Conservation (phyloP, 768 basidiomycete species). For the Russula olivacea region DNA sequence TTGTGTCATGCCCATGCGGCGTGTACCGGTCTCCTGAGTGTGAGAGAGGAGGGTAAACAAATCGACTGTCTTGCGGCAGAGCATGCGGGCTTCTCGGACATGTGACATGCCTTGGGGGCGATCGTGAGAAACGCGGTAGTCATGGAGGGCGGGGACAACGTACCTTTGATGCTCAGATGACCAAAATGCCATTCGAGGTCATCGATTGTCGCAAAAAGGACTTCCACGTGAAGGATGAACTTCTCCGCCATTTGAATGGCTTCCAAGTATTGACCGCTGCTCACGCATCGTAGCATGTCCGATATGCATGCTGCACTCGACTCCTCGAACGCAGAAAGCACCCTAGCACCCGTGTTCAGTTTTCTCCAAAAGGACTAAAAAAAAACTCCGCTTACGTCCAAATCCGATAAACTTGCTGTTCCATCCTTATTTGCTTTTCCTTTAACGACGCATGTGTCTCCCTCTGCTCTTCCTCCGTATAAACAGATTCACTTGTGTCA, state of each 20-base stretch:
- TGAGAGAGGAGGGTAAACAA: constrained; percentile 94
- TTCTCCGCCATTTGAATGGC: constrained; percentile 98
- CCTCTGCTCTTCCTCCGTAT: constrained; percentile 69
- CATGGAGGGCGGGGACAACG: constrained; percentile 27
- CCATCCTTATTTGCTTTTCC: constrained; percentile 90
- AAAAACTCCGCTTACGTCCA: constrained; percentile 64
- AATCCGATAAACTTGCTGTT: constrained; percentile 95
- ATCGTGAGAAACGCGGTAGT: background rate
- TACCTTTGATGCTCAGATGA: constrained; percentile 78
- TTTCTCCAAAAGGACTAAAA: background rate
- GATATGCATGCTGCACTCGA: constrained; percentile 99
- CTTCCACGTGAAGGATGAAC: constrained; percentile 97
- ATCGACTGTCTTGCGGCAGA: constrained; percentile 98
- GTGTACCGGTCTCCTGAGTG: constrained; percentile 87
- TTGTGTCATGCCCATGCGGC: constrained; percentile 93
- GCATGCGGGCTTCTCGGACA: constrained; percentile 95
- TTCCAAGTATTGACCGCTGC: constrained; percentile 92
- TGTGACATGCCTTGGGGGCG: constrained; percentile 83
- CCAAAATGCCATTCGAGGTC: constrained; percentile 89
- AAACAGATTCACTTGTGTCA: constrained; percentile 41
- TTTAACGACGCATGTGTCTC: constrained; percentile 77
- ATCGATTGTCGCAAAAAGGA: constrained; percentile 94
- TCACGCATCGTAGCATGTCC: constrained; percentile 97
- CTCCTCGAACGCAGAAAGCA: constrained; percentile 96
- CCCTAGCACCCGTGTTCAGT: constrained; percentile 40